A percentile compares a stretch with the other conserved stretches of the same genome.
phyloP scores from a whole-genome alignment of 2,329 filamentous ascomycete genomes.

The Phaeophleospora eucalypticola region DNA sequence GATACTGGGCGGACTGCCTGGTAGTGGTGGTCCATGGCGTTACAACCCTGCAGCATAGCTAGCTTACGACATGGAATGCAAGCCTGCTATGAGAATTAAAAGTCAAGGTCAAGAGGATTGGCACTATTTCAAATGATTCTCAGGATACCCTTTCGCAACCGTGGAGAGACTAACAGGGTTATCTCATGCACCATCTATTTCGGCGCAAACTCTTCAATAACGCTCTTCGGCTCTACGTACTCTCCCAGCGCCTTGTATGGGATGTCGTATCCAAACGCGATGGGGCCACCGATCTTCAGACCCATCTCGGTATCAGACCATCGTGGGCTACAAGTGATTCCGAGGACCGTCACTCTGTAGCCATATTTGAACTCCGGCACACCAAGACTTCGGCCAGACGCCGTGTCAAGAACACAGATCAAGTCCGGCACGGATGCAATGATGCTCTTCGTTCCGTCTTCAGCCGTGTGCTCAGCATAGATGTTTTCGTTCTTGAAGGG shows the following conservation, averaged over 20 bases:
- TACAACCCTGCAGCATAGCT: constrained; percentile 17
- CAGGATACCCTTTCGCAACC: no score
- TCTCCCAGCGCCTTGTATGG: constrained; percentile 49
- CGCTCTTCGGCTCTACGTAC: constrained; percentile 52
- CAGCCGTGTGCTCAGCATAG: constrained; percentile 45
- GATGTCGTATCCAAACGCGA: constrained; percentile 47
- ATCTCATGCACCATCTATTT: not conserved
- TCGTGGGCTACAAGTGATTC: constrained; percentile 51
- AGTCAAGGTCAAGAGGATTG: constrained; percentile 1
- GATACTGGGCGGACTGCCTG: constrained; percentile 16
- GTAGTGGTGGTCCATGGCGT: constrained; percentile 18
- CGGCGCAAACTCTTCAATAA: constrained; percentile 47
- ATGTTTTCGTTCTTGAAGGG: constrained; percentile 75
- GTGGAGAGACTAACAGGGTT: no score
- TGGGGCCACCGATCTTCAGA: constrained; percentile 49
- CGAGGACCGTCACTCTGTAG: constrained; percentile 50
- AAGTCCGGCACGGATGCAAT: constrained; percentile 49
- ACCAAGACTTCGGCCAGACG: constrained; percentile 48
- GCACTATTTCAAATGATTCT: no score
- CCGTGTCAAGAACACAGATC: constrained; percentile 47
- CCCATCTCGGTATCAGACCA: constrained; percentile 51
- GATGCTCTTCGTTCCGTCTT: constrained; percentile 37
- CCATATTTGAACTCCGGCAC: constrained; percentile 55
- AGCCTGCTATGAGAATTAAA: constrained; percentile 3
- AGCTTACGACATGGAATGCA: constrained; percentile 15